These are phyloP conservation scores for Isoetes taiwanensis DNA, from an alignment of 75 land plant genomes.

Conservation along the genomic window DNA sequence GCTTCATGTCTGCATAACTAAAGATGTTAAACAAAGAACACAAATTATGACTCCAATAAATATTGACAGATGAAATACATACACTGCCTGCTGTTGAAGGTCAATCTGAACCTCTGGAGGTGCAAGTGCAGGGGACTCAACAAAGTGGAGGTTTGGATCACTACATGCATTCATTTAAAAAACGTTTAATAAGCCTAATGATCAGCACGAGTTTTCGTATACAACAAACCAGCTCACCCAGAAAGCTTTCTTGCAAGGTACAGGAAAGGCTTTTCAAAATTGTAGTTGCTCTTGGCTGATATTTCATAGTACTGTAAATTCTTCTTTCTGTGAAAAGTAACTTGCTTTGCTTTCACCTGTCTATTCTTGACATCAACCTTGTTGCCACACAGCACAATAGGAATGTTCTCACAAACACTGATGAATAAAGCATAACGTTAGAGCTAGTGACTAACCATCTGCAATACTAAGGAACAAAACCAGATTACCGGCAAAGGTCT, in stretches of 20 bases:
- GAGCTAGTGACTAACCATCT: too few relatives aligned
- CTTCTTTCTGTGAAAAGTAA: constrained; percentile 95
- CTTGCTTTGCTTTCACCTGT: constrained; percentile 89
- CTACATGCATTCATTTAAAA: constrained; percentile 15
- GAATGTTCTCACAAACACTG: constrained; percentile 88
- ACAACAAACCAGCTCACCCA: constrained; percentile 36
- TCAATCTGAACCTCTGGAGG: constrained; percentile 80
- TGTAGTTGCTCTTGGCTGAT: constrained; percentile 94
- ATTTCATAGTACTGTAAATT: constrained; percentile 93
- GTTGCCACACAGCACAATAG: constrained; percentile 84
- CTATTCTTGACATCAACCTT: constrained; percentile 87
- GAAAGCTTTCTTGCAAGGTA: constrained; percentile 80
- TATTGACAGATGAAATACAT: neutral
- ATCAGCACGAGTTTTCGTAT: too few relatives aligned
- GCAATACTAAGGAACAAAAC: too few relatives aligned
- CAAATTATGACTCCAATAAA: neutral
- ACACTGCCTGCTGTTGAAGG: constrained; percentile 31
- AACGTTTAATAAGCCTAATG: neutral
- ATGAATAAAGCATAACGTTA: too few relatives aligned
- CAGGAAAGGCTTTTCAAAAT: constrained; percentile 83
- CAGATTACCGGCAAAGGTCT: constrained; percentile 28
- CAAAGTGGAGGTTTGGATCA: constrained; percentile 60
- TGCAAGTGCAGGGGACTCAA: constrained; percentile 69
- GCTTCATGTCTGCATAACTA: constrained; percentile 40
- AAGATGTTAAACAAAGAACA: neutral